A percentile compares a stretch with the other conserved stretches of the same genome.
Evolutionary conservation across 345 rosid genomes (phyloP).

Genomic region (Psidium guajava): DNA sequence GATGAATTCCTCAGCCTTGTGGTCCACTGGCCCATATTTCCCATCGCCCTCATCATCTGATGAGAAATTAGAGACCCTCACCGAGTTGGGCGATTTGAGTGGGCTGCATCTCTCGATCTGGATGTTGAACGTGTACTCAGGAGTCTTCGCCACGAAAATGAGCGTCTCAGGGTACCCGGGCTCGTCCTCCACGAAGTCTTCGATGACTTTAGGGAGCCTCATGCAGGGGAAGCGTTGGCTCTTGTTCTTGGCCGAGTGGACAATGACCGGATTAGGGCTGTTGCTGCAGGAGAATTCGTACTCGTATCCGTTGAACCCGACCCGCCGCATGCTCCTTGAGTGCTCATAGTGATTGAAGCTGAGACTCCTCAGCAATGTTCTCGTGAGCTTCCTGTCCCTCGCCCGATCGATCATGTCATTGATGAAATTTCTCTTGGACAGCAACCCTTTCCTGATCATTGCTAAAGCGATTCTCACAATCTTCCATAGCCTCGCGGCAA

Average conservation of each 20-base stretch:
- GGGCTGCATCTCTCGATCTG: background rate
- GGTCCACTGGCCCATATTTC: background rate
- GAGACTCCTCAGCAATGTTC: background rate
- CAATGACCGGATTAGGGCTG: background rate
- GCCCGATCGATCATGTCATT: background rate
- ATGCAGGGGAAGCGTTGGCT: background rate
- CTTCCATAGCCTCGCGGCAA: background rate
- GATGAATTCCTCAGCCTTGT: conserved; percentile 8
- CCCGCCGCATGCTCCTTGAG: background rate
- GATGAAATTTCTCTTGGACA: background rate
- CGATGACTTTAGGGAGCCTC: background rate
- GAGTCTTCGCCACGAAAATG: background rate
- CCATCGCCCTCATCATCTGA: background rate
- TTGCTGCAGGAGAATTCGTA: conserved; percentile 5
- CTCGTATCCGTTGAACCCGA: background rate
- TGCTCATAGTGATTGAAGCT: background rate
- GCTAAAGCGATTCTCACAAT: background rate
- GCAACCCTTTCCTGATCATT: background rate
- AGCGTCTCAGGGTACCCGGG: background rate
- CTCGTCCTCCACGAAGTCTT: background rate
- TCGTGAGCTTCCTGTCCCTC: background rate
- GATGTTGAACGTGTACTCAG: background rate
- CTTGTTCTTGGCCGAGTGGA: background rate
- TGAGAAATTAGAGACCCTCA: background rate
- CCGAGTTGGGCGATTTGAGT: background rate